These are phyloP conservation scores for Seiridium unicorne DNA, from an alignment of 2,329 filamentous ascomycete species.

Conservation along the genomic window DNA sequence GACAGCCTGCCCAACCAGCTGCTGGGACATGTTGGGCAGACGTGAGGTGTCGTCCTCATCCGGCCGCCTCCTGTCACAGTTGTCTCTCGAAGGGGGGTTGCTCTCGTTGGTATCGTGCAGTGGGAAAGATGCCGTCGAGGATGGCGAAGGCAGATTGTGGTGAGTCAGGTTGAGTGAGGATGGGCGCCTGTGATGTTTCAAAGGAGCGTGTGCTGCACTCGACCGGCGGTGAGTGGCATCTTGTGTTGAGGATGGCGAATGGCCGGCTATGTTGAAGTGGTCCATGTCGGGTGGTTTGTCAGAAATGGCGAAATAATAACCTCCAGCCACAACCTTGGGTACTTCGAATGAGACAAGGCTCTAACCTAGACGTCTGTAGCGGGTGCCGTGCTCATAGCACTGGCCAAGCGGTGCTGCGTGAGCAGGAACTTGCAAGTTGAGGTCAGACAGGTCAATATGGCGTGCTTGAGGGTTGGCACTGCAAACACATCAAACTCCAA, in stretches of 20 bases:
- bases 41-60: conserved; percentile 48
- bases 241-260: conserved; percentile 13
- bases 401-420: conserved; percentile 6
- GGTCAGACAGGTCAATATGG: conserved; percentile 7
- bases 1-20: conserved; percentile 74
- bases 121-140: conserved; percentile 12
- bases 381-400: conserved; percentile 5
- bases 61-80: conserved; percentile 50
- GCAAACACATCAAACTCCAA: not conserved
- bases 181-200: not conserved
- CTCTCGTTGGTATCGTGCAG: conserved; percentile 14
- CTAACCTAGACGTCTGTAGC: not conserved
- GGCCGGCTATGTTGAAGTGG: conserved; percentile 13
- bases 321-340: not conserved
- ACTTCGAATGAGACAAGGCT: not conserved
- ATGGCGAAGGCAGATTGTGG: conserved; percentile 7
- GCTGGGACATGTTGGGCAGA: conserved; percentile 57
- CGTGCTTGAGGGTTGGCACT: conserved; percentile 3
- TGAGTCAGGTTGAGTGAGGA: not conserved
- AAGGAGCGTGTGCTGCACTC: conserved; percentile 15
- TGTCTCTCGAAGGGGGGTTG: conserved; percentile 33
- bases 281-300: conserved; percentile 14
- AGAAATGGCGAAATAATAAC: conserved; percentile 6
- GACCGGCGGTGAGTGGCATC: conserved; percentile 18
- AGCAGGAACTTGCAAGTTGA: not conserved